A percentile compares a stretch with the other conserved stretches of the same genome.
phyloP scores from a whole-genome alignment of 805 yeast genomes.

The Pichia paraexigua region DNA sequence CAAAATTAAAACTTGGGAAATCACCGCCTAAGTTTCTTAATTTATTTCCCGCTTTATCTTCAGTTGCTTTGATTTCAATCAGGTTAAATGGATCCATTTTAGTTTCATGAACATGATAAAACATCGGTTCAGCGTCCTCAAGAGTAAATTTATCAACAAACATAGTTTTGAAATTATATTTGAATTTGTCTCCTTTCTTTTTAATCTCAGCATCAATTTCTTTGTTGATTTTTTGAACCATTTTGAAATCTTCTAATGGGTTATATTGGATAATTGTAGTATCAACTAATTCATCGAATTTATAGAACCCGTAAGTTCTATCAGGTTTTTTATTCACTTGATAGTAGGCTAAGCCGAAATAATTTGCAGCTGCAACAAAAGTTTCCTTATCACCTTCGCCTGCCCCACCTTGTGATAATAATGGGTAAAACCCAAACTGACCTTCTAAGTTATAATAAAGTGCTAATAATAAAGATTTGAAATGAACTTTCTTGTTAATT shows the following conservation, averaged over 20 bases:
- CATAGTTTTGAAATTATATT: not conserved
- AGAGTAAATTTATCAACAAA: not conserved
- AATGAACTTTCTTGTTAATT: conserved; percentile 46
- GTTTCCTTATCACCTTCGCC: not conserved
- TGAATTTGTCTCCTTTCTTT: not conserved
- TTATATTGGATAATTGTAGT: not conserved
- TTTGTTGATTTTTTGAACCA: not conserved
- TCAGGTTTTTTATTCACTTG: conserved; percentile 35
- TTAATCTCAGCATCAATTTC: not conserved
- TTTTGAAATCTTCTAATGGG: not conserved
- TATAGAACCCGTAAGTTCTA: conserved; percentile 11
- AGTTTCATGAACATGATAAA: conserved; percentile 38
- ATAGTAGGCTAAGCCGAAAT: conserved; percentile 29
- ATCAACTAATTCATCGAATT: not conserved
- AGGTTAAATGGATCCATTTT: conserved; percentile 39
- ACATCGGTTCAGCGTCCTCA: not conserved
- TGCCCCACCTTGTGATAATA: conserved; percentile 23
- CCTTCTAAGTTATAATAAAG: conserved; percentile 54
- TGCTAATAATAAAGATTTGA: conserved; percentile 44
- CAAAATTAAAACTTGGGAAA: conserved; percentile 13
- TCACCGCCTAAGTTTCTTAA: conserved; percentile 18
- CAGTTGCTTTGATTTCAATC: conserved; percentile 9
- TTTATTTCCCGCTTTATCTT: conserved; percentile 8
- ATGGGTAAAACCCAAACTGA: conserved; percentile 44
- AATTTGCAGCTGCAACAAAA: not conserved